Conservation (phyloP, 2,329 filamentous ascomycete genomes). For the Talaromyces sp. region DNA sequence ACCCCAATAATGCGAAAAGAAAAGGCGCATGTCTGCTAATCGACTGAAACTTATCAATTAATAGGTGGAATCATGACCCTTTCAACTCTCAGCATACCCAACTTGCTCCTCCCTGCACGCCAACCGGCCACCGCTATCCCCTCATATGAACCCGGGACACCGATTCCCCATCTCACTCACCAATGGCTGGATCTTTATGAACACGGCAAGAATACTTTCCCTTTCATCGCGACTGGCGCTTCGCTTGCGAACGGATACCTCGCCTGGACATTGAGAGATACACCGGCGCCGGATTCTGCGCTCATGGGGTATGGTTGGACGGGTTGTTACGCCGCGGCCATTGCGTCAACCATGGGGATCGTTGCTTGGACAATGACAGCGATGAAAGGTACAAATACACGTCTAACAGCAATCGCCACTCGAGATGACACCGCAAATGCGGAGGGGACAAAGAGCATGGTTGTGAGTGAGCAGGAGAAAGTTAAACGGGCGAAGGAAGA, state of each 20-base stretch:
- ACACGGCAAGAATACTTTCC: conserved; percentile 57
- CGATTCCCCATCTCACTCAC: conserved; percentile 29
- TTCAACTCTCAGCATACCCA: conserved; percentile 26
- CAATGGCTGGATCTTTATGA: conserved; percentile 40
- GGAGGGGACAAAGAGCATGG: conserved; percentile 25
- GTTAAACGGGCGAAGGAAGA: conserved; percentile 23
- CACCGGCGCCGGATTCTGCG: conserved; percentile 6
- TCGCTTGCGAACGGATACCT: conserved; percentile 53
- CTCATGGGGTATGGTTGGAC: conserved; percentile 13
- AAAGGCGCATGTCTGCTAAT: neutral
- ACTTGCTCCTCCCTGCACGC: conserved; percentile 22
- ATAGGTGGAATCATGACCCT: conserved; percentile 31
- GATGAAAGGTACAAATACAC: conserved; percentile 32
- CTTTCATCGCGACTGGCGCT: conserved; percentile 57
- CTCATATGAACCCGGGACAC: conserved; percentile 18
- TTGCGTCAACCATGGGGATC: conserved; percentile 25
- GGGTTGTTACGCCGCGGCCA: conserved; percentile 27
- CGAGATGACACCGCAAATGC: conserved; percentile 25
- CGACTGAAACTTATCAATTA: neutral
- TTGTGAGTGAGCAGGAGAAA: conserved; percentile 21
- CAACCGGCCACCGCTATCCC: conserved; percentile 7
- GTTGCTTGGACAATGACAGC: conserved; percentile 30
- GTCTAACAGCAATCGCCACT: conserved; percentile 27
- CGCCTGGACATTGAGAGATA: conserved; percentile 24
- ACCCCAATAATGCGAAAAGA: neutral